These are phyloP conservation scores for Protomyces inouyei DNA, from an alignment of 1,139 yeast species.

Conservation along the genomic window DNA sequence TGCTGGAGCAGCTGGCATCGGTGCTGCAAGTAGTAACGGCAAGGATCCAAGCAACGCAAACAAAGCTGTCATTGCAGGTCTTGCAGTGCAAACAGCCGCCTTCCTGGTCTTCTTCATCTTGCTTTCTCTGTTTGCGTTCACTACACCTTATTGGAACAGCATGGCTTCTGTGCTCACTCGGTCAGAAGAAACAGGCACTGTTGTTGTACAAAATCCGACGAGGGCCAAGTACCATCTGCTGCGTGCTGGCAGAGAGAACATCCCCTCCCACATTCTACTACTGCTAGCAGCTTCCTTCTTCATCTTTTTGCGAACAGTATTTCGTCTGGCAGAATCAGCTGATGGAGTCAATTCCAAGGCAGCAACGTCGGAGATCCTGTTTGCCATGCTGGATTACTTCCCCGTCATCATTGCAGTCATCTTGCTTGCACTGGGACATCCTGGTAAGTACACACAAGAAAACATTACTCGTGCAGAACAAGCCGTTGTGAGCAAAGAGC, in stretches of 20 bases:
- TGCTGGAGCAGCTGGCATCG: background rate
- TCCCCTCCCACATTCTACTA: background rate
- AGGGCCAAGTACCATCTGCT: background rate
- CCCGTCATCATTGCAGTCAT: slow-evolving; percentile 6
- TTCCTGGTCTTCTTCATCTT: background rate
- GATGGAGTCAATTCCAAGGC: background rate
- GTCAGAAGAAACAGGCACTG: background rate
- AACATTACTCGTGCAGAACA: background rate
- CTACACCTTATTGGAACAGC: background rate
- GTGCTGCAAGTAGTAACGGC: background rate
- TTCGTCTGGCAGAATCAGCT: slow-evolving; percentile 1
- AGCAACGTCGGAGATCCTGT: background rate
- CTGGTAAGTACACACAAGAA: background rate
- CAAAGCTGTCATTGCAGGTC: background rate
- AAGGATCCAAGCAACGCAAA: background rate
- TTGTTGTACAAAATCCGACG: background rate
- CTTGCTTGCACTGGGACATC: background rate
- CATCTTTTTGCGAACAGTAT: background rate
- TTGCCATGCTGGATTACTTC: slow-evolving; percentile 6
- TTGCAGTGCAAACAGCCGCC: background rate
- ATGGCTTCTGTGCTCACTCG: background rate
- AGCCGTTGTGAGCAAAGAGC: background rate
- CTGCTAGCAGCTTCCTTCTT: background rate
- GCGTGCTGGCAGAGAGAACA: background rate
- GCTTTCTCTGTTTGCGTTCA: background rate